Base-by-base conservation (phyloP, 2,329 filamentous ascomycete species). In the Paradendryphiella salina region DNA sequence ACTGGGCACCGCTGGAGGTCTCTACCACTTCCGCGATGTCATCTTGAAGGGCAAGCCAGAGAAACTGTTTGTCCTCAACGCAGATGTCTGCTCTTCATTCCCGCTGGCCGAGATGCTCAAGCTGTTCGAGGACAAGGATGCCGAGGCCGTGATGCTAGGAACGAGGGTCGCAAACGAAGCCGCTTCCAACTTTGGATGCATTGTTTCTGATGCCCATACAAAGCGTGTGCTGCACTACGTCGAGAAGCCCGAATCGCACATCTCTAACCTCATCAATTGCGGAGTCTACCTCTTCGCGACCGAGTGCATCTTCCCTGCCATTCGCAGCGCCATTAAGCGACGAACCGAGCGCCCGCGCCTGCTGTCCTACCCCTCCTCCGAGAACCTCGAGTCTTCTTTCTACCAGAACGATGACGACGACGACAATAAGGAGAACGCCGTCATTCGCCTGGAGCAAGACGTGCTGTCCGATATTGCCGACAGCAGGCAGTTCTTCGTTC, bases 1-100 rank as follows among this genome's bases (percentile, higher is more conserved):
- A 52, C 79, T 99, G 56, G 94, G 94, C 72, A 97, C 94, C 11
- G 94, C 94, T 23, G 94, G 94, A 64, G 94, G 94, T 56, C 85
- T 99, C 37, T 99, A 97, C 82, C 94, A 97, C 79, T 97, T 99
- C 85, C 90, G 94, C 72, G 94, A 99, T 83, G 90, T 90, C 61
- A 97, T 99, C 71, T 85, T 97, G 74, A 97, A 96, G 80, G 92
- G 93, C 70, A 85, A 87, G 59, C 94, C 94, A 32, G 92, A 96
- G 75, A 87, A 90, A 68, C 90, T 97, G 78, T 96, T 99, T 74
- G 94, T 99, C 50, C 82, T 97, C 71, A 99, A 99, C 75, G 93
- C 92, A 65, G 94, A 97, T 74, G 93, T 97, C 62, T 99, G 94
- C 87, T 97, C 94, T 79, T 96, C 91, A 17, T 99, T 97, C 81